These are phyloP conservation scores for Alternaria dauci DNA, from an alignment of 2,329 filamentous ascomycete genomes.

Conservation along the genomic window DNA sequence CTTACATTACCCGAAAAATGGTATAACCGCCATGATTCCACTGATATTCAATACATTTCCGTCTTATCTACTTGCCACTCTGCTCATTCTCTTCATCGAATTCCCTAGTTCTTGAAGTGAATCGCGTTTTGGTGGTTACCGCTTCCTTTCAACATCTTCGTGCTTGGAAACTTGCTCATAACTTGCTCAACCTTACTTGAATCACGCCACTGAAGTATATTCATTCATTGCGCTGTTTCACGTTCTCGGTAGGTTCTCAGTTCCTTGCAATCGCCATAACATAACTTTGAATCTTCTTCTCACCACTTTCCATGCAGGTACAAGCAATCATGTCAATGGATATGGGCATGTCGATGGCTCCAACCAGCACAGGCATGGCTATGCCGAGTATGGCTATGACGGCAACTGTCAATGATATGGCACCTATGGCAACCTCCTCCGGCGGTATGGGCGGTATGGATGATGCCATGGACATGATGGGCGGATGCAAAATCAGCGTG, in stretches of 20 bases:
- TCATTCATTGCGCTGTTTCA: neutral
- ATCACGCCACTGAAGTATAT: neutral
- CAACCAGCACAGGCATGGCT: neutral
- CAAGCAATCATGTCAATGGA: conserved; percentile 22
- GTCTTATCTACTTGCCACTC: neutral
- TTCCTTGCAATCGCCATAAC: neutral
- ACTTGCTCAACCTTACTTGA: conserved; percentile 18
- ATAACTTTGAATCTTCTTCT: neutral
- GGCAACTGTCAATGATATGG: conserved; percentile 16
- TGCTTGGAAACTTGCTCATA: conserved; percentile 17
- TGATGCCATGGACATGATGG: conserved; percentile 33
- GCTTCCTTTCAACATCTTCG: neutral
- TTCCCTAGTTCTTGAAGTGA: neutral
- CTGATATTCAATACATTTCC: neutral
- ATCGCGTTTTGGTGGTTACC: neutral
- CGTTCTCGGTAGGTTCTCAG: neutral
- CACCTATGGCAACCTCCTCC: conserved; percentile 23
- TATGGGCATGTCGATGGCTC: conserved; percentile 6
- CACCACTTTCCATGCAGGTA: neutral
- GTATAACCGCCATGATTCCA: neutral
- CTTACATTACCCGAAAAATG: neutral
- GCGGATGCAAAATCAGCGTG: conserved; percentile 46
- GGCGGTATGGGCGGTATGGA: conserved; percentile 35
- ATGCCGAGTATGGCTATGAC: conserved; percentile 20
- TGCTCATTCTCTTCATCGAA: neutral